These are phyloP conservation scores for Selenicereus undatus DNA, from an alignment of 148 eudicot species.

Conservation along the genomic window DNA sequence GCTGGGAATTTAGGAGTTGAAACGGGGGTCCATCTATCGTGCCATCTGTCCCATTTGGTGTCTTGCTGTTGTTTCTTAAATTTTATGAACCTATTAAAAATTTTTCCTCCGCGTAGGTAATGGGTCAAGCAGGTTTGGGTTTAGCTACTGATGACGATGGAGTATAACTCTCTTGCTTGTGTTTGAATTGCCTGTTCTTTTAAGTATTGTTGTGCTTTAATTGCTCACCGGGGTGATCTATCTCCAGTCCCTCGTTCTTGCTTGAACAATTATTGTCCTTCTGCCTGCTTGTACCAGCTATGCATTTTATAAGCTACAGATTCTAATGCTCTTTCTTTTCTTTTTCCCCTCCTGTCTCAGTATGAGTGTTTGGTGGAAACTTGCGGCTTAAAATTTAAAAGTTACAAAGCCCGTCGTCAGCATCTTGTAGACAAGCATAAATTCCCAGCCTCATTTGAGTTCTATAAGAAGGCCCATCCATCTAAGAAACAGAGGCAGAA, in stretches of 20 bases:
- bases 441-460: conserved; percentile 80
- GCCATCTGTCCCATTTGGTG: neutral
- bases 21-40: neutral
- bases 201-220: too few relatives aligned
- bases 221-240: too few relatives aligned
- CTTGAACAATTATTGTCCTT: too few relatives aligned
- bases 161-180: too few relatives aligned
- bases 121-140: too few relatives aligned
- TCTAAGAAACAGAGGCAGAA: conserved; percentile 91
- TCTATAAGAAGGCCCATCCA: conserved; percentile 65
- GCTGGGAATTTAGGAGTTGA: neutral
- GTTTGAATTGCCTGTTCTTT: too few relatives aligned
- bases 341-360: conserved; percentile 33
- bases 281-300: too few relatives aligned
- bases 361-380: conserved; percentile 95
- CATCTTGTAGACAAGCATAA: conserved; percentile 93
- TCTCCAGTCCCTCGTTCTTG: too few relatives aligned
- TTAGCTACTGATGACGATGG: too few relatives aligned
- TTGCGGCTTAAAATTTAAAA: conserved; percentile 78
- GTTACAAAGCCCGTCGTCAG: conserved; percentile 78
- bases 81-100: neutral
- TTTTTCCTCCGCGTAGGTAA: neutral
- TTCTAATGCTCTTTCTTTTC: neutral
- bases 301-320: neutral
- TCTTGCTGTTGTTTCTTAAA: neutral